These are phyloP conservation scores for Helminthosporium solani DNA, from an alignment of 2,329 filamentous ascomycete genomes.

Conservation along the genomic window DNA sequence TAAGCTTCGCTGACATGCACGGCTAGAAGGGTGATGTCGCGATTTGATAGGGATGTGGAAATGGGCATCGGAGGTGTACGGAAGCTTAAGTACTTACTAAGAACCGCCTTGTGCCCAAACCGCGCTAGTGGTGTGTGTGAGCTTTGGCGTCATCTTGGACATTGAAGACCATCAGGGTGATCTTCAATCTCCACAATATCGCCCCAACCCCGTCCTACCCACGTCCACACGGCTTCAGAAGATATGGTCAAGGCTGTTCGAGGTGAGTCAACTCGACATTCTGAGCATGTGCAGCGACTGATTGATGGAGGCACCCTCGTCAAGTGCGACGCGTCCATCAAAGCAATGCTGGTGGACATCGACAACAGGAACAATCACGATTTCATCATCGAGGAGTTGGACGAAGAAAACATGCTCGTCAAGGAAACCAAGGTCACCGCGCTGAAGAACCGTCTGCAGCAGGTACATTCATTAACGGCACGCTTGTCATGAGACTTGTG, in stretches of 20 bases:
- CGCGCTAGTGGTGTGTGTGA: no score
- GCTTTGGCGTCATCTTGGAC: slow-evolving; percentile 2
- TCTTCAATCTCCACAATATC: no score
- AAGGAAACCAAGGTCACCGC: slow-evolving; percentile 70
- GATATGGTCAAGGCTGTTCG: slow-evolving; percentile 61
- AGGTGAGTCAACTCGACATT: slow-evolving; percentile 42
- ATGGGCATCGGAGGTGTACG: slow-evolving; percentile 1
- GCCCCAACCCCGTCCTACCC: no score
- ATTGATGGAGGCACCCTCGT: slow-evolving; percentile 63
- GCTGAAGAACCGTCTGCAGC: slow-evolving; percentile 68
- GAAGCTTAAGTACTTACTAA: slow-evolving; percentile 1
- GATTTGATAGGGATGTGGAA: no score
- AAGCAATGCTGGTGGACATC: slow-evolving; percentile 78
- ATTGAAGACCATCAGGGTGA: slow-evolving; percentile 7
- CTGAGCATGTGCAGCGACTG: neutral
- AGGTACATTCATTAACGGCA: slow-evolving; percentile 48
- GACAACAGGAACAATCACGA: slow-evolving; percentile 66
- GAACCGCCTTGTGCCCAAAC: neutral
- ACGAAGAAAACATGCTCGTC: slow-evolving; percentile 73
- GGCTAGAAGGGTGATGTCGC: neutral
- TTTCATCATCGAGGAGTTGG: slow-evolving; percentile 77
- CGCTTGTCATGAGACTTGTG: neutral
- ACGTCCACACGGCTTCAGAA: slow-evolving; percentile 17
- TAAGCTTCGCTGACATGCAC: neutral
- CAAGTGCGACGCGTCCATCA: slow-evolving; percentile 83